A percentile compares a stretch with the other conserved stretches of the same genome.
phyloP scores from a whole-genome alignment of 148 eudicot genomes.

The Suaeda aralocaspica region DNA sequence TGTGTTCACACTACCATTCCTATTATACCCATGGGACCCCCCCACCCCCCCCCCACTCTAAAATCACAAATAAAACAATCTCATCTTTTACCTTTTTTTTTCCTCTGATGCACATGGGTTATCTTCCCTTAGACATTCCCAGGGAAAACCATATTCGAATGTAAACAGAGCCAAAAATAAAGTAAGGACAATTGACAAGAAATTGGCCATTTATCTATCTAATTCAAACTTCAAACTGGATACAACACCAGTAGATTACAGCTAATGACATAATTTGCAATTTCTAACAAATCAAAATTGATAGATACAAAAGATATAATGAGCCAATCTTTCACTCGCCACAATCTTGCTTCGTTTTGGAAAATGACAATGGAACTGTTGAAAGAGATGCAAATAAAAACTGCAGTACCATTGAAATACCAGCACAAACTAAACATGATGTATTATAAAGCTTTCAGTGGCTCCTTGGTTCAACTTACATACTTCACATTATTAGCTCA shows the following conservation, averaged over 20 bases:
- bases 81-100: too few relatives aligned
- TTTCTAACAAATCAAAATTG: neutral
- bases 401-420: neutral
- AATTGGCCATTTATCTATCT: neutral
- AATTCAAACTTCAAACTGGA: constrained; percentile 7
- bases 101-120: too few relatives aligned
- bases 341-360: neutral
- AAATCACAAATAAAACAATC: too few relatives aligned
- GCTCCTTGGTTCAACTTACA: constrained; percentile 4
- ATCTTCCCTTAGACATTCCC: neutral
- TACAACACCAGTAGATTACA: neutral
- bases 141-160: too few relatives aligned
- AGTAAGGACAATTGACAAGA: neutral
- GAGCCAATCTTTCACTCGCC: neutral
- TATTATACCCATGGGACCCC: too few relatives aligned
- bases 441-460: neutral
- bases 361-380: neutral
- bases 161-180: neutral
- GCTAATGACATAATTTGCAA: neutral
- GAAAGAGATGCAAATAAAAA: neutral
- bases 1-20: too few relatives aligned
- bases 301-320: neutral
- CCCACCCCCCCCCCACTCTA: too few relatives aligned
- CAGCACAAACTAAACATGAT: neutral
- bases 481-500: neutral